These are phyloP conservation scores for Pleurotus djamor DNA, from an alignment of 768 basidiomycete genomes.

Conservation along the genomic window DNA sequence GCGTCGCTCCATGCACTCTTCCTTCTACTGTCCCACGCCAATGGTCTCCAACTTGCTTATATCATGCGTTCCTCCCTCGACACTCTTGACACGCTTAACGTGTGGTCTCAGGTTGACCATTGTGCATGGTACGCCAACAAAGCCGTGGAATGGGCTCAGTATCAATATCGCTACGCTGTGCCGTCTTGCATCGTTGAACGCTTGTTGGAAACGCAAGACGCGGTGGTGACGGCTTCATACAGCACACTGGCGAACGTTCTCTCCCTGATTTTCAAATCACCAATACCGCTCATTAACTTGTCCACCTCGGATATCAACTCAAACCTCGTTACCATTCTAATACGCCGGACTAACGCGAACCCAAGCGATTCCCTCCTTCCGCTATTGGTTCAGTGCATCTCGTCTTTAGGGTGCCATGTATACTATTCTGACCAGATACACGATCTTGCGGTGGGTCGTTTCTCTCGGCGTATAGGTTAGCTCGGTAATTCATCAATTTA, in stretches of 20 bases:
- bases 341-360: slow-evolving; percentile 65
- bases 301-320: slow-evolving; percentile 89
- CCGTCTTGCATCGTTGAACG: slow-evolving; percentile 83
- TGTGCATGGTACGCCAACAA: slow-evolving; percentile 83
- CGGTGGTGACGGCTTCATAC: slow-evolving; percentile 43
- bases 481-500: no score
- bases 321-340: slow-evolving; percentile 69
- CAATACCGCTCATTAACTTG: slow-evolving; percentile 82
- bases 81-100: slow-evolving; percentile 55
- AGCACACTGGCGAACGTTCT: slow-evolving; percentile 74
- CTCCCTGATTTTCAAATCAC: slow-evolving; percentile 78
- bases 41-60: slow-evolving; percentile 68
- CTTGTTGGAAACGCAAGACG: slow-evolving; percentile 62
- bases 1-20: slow-evolving; percentile 73
- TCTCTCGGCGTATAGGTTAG: no score
- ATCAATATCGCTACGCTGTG: slow-evolving; percentile 90
- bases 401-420: slow-evolving; percentile 85
- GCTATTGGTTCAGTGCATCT: slow-evolving; percentile 70
- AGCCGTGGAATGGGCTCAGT: slow-evolving; percentile 84
- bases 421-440: slow-evolving; percentile 97
- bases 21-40: slow-evolving; percentile 71
- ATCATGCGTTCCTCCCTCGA: slow-evolving; percentile 75
- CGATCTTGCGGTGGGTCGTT: slow-evolving; percentile 75
- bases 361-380: slow-evolving; percentile 65
- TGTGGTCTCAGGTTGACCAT: slow-evolving; percentile 69